These are phyloP conservation scores for Hericium coralloides DNA, from an alignment of 768 basidiomycete genomes.

Conservation along the genomic window DNA sequence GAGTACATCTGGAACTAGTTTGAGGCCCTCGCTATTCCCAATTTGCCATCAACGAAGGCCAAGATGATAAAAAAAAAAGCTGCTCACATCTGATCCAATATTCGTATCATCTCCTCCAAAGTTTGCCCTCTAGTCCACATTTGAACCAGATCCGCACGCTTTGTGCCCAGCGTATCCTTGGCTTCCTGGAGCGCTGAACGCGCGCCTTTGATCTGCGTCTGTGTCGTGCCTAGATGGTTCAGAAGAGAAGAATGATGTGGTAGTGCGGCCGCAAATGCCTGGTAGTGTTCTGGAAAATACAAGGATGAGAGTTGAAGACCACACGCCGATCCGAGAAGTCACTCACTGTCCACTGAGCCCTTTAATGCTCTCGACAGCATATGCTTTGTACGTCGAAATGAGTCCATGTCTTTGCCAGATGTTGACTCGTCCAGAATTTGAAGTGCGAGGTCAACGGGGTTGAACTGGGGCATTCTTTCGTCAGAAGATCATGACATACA, in stretches of 20 bases:
- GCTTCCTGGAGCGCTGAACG: constrained; percentile 66
- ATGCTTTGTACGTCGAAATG: constrained; percentile 68
- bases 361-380: constrained; percentile 75
- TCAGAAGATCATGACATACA: neutral
- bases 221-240: constrained; percentile 61
- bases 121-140: constrained; percentile 84
- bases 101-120: constrained; percentile 90
- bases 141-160: constrained; percentile 83
- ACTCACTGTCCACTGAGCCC: constrained; percentile 82
- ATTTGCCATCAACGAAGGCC: neutral
- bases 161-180: constrained; percentile 70
- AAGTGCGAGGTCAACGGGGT: constrained; percentile 87
- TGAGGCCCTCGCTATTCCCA: constrained; percentile 55
- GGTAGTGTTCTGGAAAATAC: constrained; percentile 64
- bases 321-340: constrained; percentile 10
- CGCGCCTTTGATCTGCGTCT: constrained; percentile 64
- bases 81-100: constrained; percentile 85
- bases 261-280: constrained; percentile 89
- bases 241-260: constrained; percentile 82
- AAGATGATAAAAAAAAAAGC: neutral
- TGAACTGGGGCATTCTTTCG: constrained; percentile 51
- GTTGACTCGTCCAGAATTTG: constrained; percentile 77
- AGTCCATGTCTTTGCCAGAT: constrained; percentile 62
- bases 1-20: constrained; percentile 82
- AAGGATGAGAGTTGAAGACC: neutral